phyloP scores from a whole-genome alignment of 2,329 filamentous ascomycete species.

The Coniochaeta ligniaria region DNA sequence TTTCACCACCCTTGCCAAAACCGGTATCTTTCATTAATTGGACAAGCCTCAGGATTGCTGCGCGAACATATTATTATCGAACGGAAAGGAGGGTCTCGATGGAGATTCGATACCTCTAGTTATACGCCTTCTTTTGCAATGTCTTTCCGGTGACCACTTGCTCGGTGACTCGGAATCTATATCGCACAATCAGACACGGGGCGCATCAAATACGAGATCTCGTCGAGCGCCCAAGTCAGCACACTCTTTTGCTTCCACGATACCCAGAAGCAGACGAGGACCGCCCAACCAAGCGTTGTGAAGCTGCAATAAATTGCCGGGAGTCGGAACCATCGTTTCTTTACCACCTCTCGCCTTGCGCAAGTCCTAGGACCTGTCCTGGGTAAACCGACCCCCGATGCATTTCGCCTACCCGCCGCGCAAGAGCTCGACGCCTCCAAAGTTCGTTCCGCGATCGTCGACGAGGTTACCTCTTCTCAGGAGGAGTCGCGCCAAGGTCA shows the following conservation, averaged over 20 bases:
- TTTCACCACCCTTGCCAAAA: not conserved
- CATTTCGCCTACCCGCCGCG: conserved; percentile 86
- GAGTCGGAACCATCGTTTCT: not conserved
- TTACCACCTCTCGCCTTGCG: not conserved
- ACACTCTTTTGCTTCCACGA: not conserved
- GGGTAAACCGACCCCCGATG: conserved; percentile 42
- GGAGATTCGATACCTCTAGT: not conserved
- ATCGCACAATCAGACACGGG: not conserved
- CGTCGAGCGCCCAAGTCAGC: not conserved
- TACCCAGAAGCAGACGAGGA: not conserved
- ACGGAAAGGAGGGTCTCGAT: not conserved
- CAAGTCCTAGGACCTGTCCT: not conserved
- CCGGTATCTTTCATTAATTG: not conserved
- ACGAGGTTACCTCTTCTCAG: conserved; percentile 38
- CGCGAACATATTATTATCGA: not conserved
- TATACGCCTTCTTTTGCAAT: not conserved
- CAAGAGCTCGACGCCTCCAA: conserved; percentile 70
- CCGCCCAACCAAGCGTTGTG: not conserved
- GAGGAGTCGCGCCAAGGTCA: conserved; percentile 52
- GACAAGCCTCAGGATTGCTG: not conserved
- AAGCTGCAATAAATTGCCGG: not conserved
- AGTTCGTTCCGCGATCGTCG: conserved; percentile 54
- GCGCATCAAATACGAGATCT: not conserved
- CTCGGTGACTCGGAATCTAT: not conserved
- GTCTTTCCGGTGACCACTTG: not conserved